These are phyloP conservation scores for Pelargonium myrrhifolium DNA, from an alignment of 441 rosid species.

Conservation along the genomic window DNA sequence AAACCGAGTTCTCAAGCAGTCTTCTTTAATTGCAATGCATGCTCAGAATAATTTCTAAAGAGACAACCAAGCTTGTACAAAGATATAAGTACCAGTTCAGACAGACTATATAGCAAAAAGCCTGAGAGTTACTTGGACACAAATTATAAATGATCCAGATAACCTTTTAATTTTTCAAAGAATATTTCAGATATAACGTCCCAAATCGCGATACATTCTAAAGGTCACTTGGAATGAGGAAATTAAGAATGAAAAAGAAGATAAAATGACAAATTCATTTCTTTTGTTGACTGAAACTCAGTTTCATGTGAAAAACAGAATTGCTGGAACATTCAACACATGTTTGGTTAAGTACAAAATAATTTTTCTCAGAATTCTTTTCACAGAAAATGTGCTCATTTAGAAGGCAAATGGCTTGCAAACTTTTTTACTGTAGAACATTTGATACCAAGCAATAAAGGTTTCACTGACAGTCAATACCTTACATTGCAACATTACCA, in stretches of 20 bases:
- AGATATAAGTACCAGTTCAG: background rate
- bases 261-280: background rate
- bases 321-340: constrained; percentile 2
- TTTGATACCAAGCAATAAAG: background rate
- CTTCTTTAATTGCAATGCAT: background rate
- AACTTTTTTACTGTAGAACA: background rate
- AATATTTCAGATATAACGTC: background rate
- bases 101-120: constrained; percentile 1
- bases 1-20: background rate
- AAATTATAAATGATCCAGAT: constrained; percentile 2
- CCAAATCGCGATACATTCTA: background rate
- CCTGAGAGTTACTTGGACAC: background rate
- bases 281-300: background rate
- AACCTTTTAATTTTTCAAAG: background rate
- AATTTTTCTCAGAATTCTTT: background rate
- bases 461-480: background rate
- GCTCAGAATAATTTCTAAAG: constrained; percentile 1
- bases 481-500: background rate
- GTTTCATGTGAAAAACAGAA: background rate
- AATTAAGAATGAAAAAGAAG: background rate
- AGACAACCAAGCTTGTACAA: background rate
- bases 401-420: background rate
- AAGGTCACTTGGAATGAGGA: too few species aligned
- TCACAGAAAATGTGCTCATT: background rate
- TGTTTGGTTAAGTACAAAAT: background rate